phyloP scores from a whole-genome alignment of 257 asterid species.

The Fraxinus quadrangulata region DNA sequence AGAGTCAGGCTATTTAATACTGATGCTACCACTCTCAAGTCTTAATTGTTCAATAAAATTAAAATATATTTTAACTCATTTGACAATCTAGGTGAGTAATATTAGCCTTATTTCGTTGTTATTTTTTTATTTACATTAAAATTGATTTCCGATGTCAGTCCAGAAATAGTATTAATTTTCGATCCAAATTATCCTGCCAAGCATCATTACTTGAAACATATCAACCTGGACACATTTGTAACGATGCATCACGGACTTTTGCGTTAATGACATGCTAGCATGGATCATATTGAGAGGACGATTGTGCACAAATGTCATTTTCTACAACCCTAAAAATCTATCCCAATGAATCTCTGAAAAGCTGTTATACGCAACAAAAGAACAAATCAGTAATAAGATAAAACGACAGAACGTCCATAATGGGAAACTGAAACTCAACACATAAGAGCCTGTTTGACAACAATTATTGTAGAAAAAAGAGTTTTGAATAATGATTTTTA shows the following conservation, averaged over 20 bases:
- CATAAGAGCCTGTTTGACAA: background rate
- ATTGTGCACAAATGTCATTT: background rate
- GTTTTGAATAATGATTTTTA: too few relatives aligned
- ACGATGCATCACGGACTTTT: background rate
- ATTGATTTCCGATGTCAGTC: too few relatives aligned
- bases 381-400: background rate
- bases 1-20: too few relatives aligned
- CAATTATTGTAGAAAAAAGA: too few relatives aligned
- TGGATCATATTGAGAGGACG: background rate
- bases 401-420: too few relatives aligned
- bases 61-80: too few relatives aligned
- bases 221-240: background rate
- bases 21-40: too few relatives aligned
- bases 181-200: too few relatives aligned
- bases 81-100: too few relatives aligned
- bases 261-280: background rate
- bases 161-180: background rate
- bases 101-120: too few relatives aligned
- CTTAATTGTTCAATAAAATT: too few relatives aligned
- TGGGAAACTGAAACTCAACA: background rate
- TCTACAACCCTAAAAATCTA: background rate
- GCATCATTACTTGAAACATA: background rate
- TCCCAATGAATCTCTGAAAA: background rate
- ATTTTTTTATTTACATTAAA: too few relatives aligned
- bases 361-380: background rate